Evolutionary conservation across 192 early-diverging fungal species (phyloP).

Genomic region (Rhizophagus prolifer): DNA sequence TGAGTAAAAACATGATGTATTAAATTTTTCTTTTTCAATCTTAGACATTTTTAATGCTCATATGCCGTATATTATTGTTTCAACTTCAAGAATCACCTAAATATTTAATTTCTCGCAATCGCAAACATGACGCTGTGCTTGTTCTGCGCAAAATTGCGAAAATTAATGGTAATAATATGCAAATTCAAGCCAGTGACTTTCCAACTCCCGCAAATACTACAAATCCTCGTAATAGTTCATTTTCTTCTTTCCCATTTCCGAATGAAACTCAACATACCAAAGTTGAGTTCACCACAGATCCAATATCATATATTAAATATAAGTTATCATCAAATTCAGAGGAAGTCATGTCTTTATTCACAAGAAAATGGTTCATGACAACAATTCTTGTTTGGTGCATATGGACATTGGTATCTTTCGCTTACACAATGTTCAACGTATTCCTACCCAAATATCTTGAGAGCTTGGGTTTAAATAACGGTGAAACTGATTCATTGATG

Average conservation of each 20-base stretch:
- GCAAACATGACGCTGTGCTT: slow-evolving; percentile 63
- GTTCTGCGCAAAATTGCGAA: slow-evolving; percentile 65
- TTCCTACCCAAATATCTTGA: slow-evolving; percentile 81
- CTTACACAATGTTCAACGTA: slow-evolving; percentile 87
- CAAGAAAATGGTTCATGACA: slow-evolving; percentile 53
- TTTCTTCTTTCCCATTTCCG: neutral
- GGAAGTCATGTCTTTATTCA: slow-evolving; percentile 55
- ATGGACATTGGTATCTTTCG: slow-evolving; percentile 75
- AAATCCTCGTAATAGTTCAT: neutral
- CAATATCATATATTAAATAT: neutral
- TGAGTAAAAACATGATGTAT: slow-evolving; percentile 13
- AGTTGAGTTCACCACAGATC: slow-evolving; percentile 20
- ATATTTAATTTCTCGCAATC: slow-evolving; percentile 65
- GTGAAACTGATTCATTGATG: slow-evolving; percentile 23
- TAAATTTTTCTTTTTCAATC: neutral
- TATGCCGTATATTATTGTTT: slow-evolving; percentile 67
- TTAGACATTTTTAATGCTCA: slow-evolving; percentile 68
- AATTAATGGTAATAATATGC: slow-evolving; percentile 54
- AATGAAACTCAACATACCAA: neutral
- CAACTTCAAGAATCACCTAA: slow-evolving; percentile 78
- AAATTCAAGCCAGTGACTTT: slow-evolving; percentile 32
- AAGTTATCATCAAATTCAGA: slow-evolving; percentile 20
- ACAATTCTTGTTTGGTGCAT: slow-evolving; percentile 74
- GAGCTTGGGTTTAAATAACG: slow-evolving; percentile 41
- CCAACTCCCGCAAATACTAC: neutral